Conservation (phyloP, 306 rosid genomes). For the Vicia sativa region DNA sequence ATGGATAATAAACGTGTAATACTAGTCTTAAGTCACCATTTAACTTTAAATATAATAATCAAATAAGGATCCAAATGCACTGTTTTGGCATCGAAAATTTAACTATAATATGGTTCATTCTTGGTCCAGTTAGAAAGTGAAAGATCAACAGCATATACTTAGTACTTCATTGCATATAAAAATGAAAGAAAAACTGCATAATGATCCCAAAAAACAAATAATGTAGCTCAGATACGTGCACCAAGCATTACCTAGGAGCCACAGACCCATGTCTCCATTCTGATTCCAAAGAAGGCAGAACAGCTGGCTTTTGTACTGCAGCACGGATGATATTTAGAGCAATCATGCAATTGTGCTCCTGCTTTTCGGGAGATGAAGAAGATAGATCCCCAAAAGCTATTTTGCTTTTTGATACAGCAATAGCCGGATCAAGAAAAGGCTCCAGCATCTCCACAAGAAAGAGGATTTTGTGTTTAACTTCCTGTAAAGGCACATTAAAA, state of each 20-base stretch:
- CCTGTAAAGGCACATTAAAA: conserved; percentile 53
- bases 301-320: conserved; percentile 83
- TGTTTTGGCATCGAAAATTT: conserved; percentile 21
- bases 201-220: conserved; percentile 11
- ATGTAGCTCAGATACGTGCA: conserved; percentile 15
- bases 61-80: conserved; percentile 7
- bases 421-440: conserved; percentile 90
- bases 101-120: conserved; percentile 12
- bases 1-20: conserved; percentile 14
- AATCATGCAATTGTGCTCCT: conserved; percentile 65
- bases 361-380: conserved; percentile 68
- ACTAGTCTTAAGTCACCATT: conserved; percentile 20
- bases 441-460: conserved; percentile 96
- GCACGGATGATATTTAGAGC: conserved; percentile 77
- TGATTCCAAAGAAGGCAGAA: conserved; percentile 87
- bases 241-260: conserved; percentile 73
- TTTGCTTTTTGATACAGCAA: conserved; percentile 65
- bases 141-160: conserved; percentile 14
- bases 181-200: conserved; percentile 18
- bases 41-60: conserved; percentile 15
- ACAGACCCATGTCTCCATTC: conserved; percentile 93
- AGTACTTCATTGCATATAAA: not conserved
- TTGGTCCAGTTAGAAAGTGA: conserved; percentile 2
- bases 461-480: conserved; percentile 79
- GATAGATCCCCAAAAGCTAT: conserved; percentile 82